A percentile compares a stretch with the other conserved stretches of the same genome.
These are phyloP conservation scores for Chrysanthemum seticuspe DNA, from an alignment of 129 eudicot species.

Conservation along the genomic window DNA sequence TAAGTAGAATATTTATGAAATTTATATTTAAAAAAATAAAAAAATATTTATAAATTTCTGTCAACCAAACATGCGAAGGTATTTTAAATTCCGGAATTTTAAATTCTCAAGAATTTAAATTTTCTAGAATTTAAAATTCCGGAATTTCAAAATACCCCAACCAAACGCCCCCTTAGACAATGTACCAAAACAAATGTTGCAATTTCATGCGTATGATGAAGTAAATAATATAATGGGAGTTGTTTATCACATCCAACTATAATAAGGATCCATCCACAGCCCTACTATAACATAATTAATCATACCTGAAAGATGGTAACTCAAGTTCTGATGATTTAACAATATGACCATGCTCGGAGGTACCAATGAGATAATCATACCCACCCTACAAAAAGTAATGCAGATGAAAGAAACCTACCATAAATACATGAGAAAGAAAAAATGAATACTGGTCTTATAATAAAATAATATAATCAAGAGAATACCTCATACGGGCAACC, in stretches of 20 bases:
- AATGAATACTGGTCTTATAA: neutral
- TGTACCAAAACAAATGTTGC: neutral
- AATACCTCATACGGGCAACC: constrained; percentile 73
- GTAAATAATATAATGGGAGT: neutral
- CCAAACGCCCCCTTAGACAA: neutral
- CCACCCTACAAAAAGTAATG: constrained; percentile 58
- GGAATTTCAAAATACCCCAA: no score
- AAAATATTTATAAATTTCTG: no score
- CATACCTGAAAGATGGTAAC: constrained; percentile 85
- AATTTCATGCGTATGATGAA: neutral
- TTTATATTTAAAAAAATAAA: no score
- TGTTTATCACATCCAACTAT: constrained; percentile 9
- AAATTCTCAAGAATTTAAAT: no score
- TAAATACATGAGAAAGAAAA: neutral
- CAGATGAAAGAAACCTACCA: constrained; percentile 13
- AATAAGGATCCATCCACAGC: neutral
- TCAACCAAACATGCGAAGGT: no score
- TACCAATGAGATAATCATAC: constrained; percentile 89
- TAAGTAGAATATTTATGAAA: no score
- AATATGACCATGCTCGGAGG: constrained; percentile 90
- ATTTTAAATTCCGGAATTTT: no score
- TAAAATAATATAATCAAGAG: neutral
- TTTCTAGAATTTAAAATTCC: no score
- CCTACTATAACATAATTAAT: neutral
- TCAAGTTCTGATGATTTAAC: constrained; percentile 73